Evolutionary conservation across 257 asterid species (phyloP).

Genomic region (Lantana camara): DNA sequence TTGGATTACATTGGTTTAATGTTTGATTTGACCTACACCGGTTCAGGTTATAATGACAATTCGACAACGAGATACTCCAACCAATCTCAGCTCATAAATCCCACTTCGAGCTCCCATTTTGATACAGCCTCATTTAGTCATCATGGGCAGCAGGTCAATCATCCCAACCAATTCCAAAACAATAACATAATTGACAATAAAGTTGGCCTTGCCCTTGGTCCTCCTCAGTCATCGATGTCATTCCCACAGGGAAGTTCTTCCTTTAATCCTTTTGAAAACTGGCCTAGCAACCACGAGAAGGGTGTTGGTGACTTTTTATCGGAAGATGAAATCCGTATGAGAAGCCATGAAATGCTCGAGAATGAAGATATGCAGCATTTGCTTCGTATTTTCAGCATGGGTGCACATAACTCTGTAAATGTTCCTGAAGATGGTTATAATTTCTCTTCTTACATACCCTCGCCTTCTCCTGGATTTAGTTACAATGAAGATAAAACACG

Average conservation of each 20-base stretch:
- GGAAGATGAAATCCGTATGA: conserved; percentile 87
- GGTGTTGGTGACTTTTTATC: conserved; percentile 76
- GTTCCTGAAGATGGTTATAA: conserved; percentile 63
- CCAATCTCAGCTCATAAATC: conserved; percentile 45
- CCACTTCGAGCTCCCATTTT: conserved; percentile 47
- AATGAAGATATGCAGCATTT: conserved; percentile 95
- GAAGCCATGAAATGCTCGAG: conserved; percentile 90
- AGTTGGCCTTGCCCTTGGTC: conserved; percentile 71
- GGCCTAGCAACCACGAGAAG: conserved; percentile 66
- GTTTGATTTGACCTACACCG: conserved; percentile 30
- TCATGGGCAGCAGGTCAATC: conserved; percentile 44
- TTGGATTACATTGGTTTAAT: not conserved
- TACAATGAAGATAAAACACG: conserved; percentile 65
- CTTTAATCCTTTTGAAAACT: conserved; percentile 70
- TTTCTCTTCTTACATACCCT: conserved; percentile 61
- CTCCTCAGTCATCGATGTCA: conserved; percentile 62
- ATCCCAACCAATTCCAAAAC: conserved; percentile 49
- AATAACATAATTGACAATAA: conserved; percentile 32
- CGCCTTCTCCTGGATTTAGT: conserved; percentile 61
- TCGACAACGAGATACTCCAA: conserved; percentile 49
- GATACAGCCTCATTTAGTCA: conserved; percentile 46
- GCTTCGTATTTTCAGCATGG: conserved; percentile 90
- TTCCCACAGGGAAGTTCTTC: conserved; percentile 50
- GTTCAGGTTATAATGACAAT: conserved; percentile 55
- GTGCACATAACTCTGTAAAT: conserved; percentile 49